Percentiles rank a stretch among this genome's conserved stretches.
Conservation (phyloP, 2,329 filamentous ascomycete genomes). For the Trichoderma guizhouense region DNA sequence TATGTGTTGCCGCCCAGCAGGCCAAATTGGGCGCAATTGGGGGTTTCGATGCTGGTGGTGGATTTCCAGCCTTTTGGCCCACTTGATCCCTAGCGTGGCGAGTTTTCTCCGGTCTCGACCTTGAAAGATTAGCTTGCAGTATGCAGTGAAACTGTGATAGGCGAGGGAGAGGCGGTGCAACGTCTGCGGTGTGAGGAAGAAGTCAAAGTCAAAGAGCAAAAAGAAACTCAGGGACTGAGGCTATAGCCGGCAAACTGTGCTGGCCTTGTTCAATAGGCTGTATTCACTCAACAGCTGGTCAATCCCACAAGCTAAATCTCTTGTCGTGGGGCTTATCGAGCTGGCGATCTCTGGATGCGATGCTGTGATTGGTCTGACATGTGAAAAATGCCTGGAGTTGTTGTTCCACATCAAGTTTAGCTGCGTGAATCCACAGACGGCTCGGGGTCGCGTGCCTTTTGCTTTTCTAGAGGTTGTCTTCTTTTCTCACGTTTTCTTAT, state of each 20-base stretch:
- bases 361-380: constrained; percentile 2
- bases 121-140: not conserved
- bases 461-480: not conserved
- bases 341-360: not conserved
- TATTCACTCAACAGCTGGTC: not conserved
- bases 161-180: not conserved
- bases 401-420: constrained; percentile 11
- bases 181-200: not conserved
- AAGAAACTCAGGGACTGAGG: not conserved
- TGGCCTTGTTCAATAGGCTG: not conserved
- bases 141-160: not conserved
- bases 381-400: not conserved
- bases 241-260: not conserved
- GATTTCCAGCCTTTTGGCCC: not conserved
- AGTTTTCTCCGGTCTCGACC: not conserved
- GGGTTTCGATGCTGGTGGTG: not conserved
- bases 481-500: not conserved
- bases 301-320: not conserved
- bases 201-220: not conserved
- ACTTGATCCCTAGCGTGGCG: not conserved
- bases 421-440: not conserved
- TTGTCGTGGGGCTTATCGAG: not conserved
- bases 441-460: constrained; percentile 12
- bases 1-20: not conserved
- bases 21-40: not conserved